A percentile compares a stretch with the other conserved stretches of the same genome.
These are phyloP conservation scores for Populus tomentosa DNA, from an alignment of 441 rosid genomes.

Conservation along the genomic window DNA sequence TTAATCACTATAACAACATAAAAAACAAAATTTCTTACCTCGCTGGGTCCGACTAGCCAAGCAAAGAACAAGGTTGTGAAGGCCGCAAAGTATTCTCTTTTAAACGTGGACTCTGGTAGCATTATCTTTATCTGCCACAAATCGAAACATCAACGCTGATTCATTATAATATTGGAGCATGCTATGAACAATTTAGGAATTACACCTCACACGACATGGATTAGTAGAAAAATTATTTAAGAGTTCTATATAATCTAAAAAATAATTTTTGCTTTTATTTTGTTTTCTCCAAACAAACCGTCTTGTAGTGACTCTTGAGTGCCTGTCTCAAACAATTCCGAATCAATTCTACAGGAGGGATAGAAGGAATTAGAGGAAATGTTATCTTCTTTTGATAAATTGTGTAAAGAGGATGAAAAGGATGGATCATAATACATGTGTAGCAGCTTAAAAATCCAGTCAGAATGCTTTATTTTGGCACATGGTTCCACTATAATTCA, in stretches of 20 bases:
- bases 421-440: neutral
- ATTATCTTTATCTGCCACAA: constrained; percentile 48
- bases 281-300: neutral
- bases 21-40: constrained; percentile 34
- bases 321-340: neutral
- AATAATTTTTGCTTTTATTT: neutral
- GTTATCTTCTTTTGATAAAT: neutral
- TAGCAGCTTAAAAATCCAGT: neutral
- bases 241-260: neutral
- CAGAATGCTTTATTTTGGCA: neutral
- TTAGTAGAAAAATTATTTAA: neutral
- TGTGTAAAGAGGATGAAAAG: neutral
- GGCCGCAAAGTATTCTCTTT: constrained; percentile 75
- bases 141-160: constrained; percentile 1
- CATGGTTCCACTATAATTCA: neutral
- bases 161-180: neutral
- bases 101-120: constrained; percentile 56
- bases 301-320: neutral
- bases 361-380: neutral
- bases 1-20: no score
- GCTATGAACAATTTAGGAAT: neutral
- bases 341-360: neutral
- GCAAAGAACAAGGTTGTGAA: constrained; percentile 77
- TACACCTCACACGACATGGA: neutral
- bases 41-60: constrained; percentile 87